Percentiles rank a stretch among this genome's conserved stretches.
Conservation (phyloP, 352 stramenopile species). For the Phytopythium kandeliae region DNA sequence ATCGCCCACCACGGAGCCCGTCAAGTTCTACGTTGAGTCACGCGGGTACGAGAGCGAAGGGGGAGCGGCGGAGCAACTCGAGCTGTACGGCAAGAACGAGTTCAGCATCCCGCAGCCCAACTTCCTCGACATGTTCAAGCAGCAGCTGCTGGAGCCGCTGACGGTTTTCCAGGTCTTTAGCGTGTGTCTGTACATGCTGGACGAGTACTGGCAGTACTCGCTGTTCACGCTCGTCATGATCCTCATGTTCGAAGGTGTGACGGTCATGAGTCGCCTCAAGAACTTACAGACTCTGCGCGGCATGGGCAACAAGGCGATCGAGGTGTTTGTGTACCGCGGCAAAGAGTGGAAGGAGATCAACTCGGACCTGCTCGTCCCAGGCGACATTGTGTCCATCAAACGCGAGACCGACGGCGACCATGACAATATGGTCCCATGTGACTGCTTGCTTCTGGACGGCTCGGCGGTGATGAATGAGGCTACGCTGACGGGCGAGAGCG, state of each 20-base stretch:
- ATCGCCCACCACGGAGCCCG: conserved; percentile 48
- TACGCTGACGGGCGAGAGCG: conserved; percentile 97
- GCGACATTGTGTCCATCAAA: conserved; percentile 92
- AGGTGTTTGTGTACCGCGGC: conserved; percentile 89
- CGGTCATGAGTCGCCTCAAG: conserved; percentile 94
- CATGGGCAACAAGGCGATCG: conserved; percentile 87
- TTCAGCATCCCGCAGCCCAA: conserved; percentile 94
- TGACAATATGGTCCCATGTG: conserved; percentile 90
- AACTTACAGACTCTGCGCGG: conserved; percentile 93
- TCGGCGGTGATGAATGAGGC: conserved; percentile 98
- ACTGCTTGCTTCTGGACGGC: conserved; percentile 94
- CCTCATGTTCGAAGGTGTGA: conserved; percentile 97
- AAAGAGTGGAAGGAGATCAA: conserved; percentile 80
- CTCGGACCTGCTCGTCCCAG: conserved; percentile 88
- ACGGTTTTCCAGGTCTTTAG: conserved; percentile 99
- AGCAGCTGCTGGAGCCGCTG: conserved; percentile 97
- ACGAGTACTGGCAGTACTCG: conserved; percentile 99
- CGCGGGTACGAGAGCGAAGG: conserved; percentile 39
- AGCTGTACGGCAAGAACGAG: conserved; percentile 88
- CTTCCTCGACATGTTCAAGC: conserved; percentile 94
- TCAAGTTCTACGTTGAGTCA: conserved; percentile 59
- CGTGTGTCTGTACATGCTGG: conserved; percentile 97
- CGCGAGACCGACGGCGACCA: conserved; percentile 76
- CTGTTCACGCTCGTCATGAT: conserved; percentile 99
- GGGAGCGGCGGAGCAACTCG: conserved; percentile 37